Evolutionary conservation across 2,329 filamentous ascomycete genomes (phyloP).

Genomic region (Lasiodiplodia theobromae): DNA sequence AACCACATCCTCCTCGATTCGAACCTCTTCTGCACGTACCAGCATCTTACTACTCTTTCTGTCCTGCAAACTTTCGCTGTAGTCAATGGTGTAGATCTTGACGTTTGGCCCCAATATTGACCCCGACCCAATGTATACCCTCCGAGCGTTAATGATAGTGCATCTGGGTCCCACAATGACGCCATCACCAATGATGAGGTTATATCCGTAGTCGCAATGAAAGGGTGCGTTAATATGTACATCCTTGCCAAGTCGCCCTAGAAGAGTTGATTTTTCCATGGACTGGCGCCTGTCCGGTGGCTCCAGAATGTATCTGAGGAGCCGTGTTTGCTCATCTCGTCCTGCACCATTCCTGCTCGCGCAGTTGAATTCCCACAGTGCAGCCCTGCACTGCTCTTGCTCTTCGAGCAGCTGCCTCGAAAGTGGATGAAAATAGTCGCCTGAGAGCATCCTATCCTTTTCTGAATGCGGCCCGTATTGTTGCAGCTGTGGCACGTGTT

Average conservation of each 20-base stretch:
- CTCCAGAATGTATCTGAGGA: slow-evolving; percentile 76
- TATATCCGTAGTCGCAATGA: slow-evolving; percentile 94
- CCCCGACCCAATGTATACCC: slow-evolving; percentile 81
- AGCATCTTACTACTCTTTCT: slow-evolving; percentile 77
- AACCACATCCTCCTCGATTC: slow-evolving; percentile 76
- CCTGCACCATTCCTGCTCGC: slow-evolving; percentile 68
- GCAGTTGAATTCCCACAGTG: slow-evolving; percentile 87
- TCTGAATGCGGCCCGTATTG: slow-evolving; percentile 60
- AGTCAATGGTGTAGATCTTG: slow-evolving; percentile 80
- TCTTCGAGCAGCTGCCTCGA: slow-evolving; percentile 80
- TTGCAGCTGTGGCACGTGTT: slow-evolving; percentile 11
- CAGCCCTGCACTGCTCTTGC: slow-evolving; percentile 79
- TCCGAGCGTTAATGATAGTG: slow-evolving; percentile 82
- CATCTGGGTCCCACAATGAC: slow-evolving; percentile 85
- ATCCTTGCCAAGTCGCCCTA: slow-evolving; percentile 73
- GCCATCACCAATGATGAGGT: slow-evolving; percentile 85
- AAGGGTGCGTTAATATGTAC: slow-evolving; percentile 88
- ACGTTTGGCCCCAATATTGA: slow-evolving; percentile 79
- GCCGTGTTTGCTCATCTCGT: slow-evolving; percentile 69
- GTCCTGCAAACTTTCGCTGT: slow-evolving; percentile 72
- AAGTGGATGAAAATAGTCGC: slow-evolving; percentile 80
- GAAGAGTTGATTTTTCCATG: slow-evolving; percentile 51
- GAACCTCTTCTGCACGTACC: slow-evolving; percentile 73
- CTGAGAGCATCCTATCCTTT: slow-evolving; percentile 88
- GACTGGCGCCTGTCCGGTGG: slow-evolving; percentile 56